These are phyloP conservation scores for Cryphonectria parasitica DNA, from an alignment of 2,329 filamentous ascomycete species.

Conservation along the genomic window DNA sequence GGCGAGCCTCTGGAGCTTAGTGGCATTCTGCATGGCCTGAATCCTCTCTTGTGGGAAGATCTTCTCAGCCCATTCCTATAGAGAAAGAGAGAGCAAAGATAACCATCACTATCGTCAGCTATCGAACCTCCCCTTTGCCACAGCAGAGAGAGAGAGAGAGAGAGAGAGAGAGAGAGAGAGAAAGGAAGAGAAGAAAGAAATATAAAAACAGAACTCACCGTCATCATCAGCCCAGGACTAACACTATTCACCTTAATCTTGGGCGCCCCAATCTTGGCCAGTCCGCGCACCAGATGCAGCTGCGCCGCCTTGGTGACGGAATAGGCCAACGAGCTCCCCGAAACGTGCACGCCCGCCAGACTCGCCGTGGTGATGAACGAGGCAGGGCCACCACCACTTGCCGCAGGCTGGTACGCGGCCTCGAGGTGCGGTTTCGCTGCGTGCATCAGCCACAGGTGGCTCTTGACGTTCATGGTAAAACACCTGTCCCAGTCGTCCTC, in stretches of 20 bases:
- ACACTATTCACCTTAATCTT: conserved; percentile 64
- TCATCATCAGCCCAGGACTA: conserved; percentile 56
- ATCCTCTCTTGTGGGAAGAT: conserved; percentile 60
- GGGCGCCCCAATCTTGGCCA: conserved; percentile 57
- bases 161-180: neutral
- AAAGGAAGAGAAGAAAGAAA: neutral
- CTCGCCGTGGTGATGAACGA: conserved; percentile 67
- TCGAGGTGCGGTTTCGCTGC: conserved; percentile 59
- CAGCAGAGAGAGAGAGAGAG: neutral
- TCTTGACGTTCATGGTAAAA: conserved; percentile 66
- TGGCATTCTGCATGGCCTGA: conserved; percentile 55
- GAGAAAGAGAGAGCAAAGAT: too few species aligned
- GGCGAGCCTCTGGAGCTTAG: conserved; percentile 62
- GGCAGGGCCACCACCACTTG: conserved; percentile 47
- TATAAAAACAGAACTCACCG: conserved; percentile 40
- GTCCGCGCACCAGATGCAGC: conserved; percentile 58
- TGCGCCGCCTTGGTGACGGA: conserved; percentile 77
- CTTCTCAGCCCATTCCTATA: conserved; percentile 63
- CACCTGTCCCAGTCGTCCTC: conserved; percentile 64
- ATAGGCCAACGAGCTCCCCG: conserved; percentile 70
- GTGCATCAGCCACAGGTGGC: conserved; percentile 63
- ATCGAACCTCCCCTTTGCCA: neutral
- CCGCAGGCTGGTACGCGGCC: conserved; percentile 34
- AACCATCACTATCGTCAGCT: conserved; percentile 17
- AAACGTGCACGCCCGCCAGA: conserved; percentile 65